Conservation (phyloP, 2,329 filamentous ascomycete genomes). For the Ophiostoma himal-ulmi region DNA sequence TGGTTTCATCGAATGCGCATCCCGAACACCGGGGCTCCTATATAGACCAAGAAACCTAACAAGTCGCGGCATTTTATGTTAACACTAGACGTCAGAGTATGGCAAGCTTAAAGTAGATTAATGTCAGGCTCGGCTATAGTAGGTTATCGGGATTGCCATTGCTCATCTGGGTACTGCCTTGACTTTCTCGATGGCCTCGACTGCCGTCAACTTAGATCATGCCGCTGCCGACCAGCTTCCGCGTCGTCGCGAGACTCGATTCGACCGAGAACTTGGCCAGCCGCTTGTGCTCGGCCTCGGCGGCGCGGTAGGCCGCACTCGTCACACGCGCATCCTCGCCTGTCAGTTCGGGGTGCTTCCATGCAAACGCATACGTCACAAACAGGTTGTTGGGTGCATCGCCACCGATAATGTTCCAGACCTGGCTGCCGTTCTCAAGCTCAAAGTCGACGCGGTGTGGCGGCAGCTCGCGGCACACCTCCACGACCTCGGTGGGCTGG, state of each 20-base stretch:
- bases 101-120: not conserved
- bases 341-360: conserved; percentile 28
- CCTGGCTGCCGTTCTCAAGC: conserved; percentile 32
- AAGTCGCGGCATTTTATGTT: not conserved
- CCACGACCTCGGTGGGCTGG: conserved; percentile 24
- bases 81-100: not conserved
- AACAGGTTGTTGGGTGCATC: conserved; percentile 29
- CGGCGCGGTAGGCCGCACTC: conserved; percentile 24
- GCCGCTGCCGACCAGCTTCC: not conserved
- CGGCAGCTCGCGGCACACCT: conserved; percentile 32
- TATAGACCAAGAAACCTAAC: too few relatives aligned
- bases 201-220: not conserved
- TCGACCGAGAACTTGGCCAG: conserved; percentile 29
- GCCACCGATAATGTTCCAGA: conserved; percentile 32
- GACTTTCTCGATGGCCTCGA: not conserved
- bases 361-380: conserved; percentile 35
- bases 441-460: conserved; percentile 32
- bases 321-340: conserved; percentile 23
- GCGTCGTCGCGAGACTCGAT: conserved; percentile 17
- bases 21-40: too few relatives aligned
- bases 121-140: not conserved
- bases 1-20: too few relatives aligned
- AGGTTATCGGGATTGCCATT: not conserved
- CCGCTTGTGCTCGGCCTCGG: conserved; percentile 28
- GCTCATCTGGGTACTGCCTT: too few relatives aligned